Base-by-base conservation (phyloP, 305 asterid species). In the Solanum hybrid region DNA sequence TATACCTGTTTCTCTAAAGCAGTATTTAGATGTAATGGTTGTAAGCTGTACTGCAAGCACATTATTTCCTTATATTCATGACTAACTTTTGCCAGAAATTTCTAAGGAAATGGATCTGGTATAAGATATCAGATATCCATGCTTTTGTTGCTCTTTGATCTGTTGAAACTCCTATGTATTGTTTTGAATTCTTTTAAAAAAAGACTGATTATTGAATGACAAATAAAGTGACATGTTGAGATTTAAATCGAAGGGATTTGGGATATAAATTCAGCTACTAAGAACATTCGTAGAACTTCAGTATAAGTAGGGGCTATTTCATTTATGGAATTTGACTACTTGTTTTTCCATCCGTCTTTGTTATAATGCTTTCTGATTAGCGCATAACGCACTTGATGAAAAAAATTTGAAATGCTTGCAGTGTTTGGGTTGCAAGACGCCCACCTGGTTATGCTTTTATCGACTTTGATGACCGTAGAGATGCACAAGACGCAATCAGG, bases 341-440 rank as follows among this genome's bases (percentile, higher is more conserved):
- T 82, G 7, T 29, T 46, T 29, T 82, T 82, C 69, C 31, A 84
- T 84, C 32, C 2, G 7, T 84, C 37, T 42, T 35, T 84, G 29
- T 26, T 42, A 8, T 20, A 10, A 51, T 51, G 37, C 11, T 10
- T 51, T 51, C 31, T 51, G 87, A 20, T 84, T 84, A 3, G 42
- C 12, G 6, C n/a, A 27, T 29, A 14, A 24, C 27, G 22, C 16
- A 16, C 73, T 46, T 46, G 40, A 84, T 51, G 29, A 64, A 56
- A 24, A 2, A 82, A 46, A 82, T 6, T 27, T 3, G 32, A 56
- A 51, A 51, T 60, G 51, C 7, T 60, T 94, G 93, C 93, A 96
- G 99, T 93, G 99, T 96, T 42, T 96, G 99, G 99, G 99, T 97
- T 94, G 99, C 99, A 77, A 93, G 99, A 90, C 94, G 99, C 90